phyloP scores from a whole-genome alignment of 306 rosid species.

The Abrus precatorius region DNA sequence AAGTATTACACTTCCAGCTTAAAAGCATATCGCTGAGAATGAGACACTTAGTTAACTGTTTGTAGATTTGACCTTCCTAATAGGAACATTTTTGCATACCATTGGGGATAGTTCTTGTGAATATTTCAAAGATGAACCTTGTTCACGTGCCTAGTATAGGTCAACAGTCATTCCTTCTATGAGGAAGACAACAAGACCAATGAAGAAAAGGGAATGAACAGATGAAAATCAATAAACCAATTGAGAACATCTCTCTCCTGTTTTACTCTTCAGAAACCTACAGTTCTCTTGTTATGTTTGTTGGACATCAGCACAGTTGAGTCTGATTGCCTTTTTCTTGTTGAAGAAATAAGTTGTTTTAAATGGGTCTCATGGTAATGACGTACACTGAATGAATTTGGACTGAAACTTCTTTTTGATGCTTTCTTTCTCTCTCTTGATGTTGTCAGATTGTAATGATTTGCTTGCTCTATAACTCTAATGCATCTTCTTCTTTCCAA shows the following conservation, averaged over 20 bases:
- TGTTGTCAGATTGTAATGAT: conserved; percentile 8
- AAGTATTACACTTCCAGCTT: conserved; percentile 33
- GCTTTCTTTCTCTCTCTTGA: conserved; percentile 29
- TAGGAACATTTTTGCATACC: conserved; percentile 3
- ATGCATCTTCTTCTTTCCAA: neutral
- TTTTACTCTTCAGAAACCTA: conserved; percentile 9
- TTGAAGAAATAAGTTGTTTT: conserved; percentile 23
- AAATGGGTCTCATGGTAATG: conserved; percentile 5
- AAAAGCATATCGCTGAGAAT: conserved; percentile 6
- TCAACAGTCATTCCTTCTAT: neutral
- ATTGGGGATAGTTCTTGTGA: conserved; percentile 15
- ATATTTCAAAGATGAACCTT: conserved; percentile 6
- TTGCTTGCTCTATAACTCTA: conserved; percentile 17
- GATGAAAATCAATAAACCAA: conserved; percentile 23
- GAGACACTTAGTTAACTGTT: conserved; percentile 1
- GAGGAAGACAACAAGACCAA: conserved; percentile 9
- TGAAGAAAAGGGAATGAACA: neutral
- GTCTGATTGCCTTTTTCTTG: conserved; percentile 24
- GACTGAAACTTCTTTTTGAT: conserved; percentile 17
- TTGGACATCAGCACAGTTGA: conserved; percentile 15
- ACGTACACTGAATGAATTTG: conserved; percentile 26
- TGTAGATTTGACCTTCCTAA: conserved; percentile 18
- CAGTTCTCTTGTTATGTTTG: conserved; percentile 3
- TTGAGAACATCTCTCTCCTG: conserved; percentile 15
- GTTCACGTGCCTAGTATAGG: conserved; percentile 15